Percentiles rank a stretch among this genome's conserved stretches.
Conservation (phyloP, 768 basidiomycete species). For the Agaricus sinodeliciosus region DNA sequence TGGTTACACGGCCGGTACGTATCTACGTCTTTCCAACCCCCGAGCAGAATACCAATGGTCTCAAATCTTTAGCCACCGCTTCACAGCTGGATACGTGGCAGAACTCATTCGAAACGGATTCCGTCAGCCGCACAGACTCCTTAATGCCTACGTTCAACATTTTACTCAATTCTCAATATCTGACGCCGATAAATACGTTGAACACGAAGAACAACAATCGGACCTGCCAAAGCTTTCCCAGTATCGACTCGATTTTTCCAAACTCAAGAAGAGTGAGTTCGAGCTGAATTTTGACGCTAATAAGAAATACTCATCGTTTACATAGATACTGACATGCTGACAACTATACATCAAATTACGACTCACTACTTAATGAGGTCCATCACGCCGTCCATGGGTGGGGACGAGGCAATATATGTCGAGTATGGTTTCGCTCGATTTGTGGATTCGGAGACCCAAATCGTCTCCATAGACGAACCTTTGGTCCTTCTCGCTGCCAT, state of each 20-base stretch:
- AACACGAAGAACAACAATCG: constrained; percentile 20
- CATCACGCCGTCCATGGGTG: constrained; percentile 28
- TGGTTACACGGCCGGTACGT: constrained; percentile 40
- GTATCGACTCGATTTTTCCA: constrained; percentile 34
- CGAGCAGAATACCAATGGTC: background rate
- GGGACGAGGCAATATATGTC: constrained; percentile 33
- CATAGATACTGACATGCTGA: constrained; percentile 29
- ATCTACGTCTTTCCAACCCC: background rate
- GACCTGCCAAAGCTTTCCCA: constrained; percentile 26
- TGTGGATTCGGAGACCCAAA: constrained; percentile 29
- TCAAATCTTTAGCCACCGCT: constrained; percentile 30
- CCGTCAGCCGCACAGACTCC: constrained; percentile 29
- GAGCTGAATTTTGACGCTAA: too few species aligned
- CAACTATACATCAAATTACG: constrained; percentile 30
- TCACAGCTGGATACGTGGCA: constrained; percentile 36
- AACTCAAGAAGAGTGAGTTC: constrained; percentile 33
- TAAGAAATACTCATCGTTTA: background rate
- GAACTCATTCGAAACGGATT: constrained; percentile 34
- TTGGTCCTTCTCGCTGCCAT: constrained; percentile 36
- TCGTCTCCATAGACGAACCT: constrained; percentile 35
- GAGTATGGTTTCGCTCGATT: constrained; percentile 42
- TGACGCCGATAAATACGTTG: constrained; percentile 26
- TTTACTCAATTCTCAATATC: constrained; percentile 33
- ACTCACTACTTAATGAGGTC: constrained; percentile 37
- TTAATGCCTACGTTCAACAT: constrained; percentile 34